Evolutionary conservation across 352 stramenopile genomes (phyloP).

Genomic region (Pythium coloratum): DNA sequence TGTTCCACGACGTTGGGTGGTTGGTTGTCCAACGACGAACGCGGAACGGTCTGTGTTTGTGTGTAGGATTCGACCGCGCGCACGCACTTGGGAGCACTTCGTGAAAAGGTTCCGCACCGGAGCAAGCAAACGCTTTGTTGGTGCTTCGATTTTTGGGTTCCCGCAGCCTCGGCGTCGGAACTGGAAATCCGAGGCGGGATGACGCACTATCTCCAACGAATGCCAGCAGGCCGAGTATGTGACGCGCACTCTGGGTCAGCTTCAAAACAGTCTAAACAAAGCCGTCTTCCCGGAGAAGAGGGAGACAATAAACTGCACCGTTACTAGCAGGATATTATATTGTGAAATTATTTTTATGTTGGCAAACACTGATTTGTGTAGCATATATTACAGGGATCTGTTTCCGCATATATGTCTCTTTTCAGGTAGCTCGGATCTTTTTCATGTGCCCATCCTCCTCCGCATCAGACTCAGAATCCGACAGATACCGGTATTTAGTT

Average conservation of each 20-base stretch:
- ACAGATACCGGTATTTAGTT: constrained; percentile 21
- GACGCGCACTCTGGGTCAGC: too few species aligned
- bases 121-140: neutral
- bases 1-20: neutral
- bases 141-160: constrained; percentile 1
- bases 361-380: too few species aligned
- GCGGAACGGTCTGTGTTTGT: too few species aligned
- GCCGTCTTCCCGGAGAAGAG: too few species aligned
- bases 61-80: neutral
- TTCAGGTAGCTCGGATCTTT: neutral
- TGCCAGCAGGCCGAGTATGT: too few species aligned
- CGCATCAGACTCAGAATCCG: constrained; percentile 5
- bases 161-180: neutral
- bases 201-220: neutral
- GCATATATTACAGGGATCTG: too few species aligned
- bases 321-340: too few species aligned
- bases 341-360: too few species aligned
- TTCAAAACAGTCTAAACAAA: too few species aligned
- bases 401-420: too few species aligned
- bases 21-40: neutral
- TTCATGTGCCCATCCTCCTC: neutral
- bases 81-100: neutral
- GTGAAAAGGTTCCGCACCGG: too few species aligned
- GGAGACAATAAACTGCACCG: too few species aligned
- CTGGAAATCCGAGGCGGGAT: neutral